Conservation (phyloP, 768 basidiomycete species). For the Chalciporus sphaerocephalus region DNA sequence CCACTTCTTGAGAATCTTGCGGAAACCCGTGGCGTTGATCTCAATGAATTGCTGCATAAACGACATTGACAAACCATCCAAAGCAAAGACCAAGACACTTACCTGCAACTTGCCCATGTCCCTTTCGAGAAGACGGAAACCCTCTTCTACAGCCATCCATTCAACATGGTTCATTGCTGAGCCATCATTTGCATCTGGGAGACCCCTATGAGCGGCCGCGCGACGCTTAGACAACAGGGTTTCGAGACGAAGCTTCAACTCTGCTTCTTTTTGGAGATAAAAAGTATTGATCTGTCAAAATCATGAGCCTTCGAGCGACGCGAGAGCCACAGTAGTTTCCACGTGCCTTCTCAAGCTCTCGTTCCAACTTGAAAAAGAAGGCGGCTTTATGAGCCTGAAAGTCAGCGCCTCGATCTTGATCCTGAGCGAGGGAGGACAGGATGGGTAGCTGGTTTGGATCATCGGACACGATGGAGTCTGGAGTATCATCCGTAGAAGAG, state of each 20-base stretch:
- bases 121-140: constrained; percentile 88
- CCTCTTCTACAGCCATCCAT: constrained; percentile 95
- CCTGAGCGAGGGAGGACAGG: constrained; percentile 57
- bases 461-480: constrained; percentile 24
- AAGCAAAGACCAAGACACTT: constrained; percentile 16
- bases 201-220: constrained; percentile 67
- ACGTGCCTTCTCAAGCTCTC: constrained; percentile 92
- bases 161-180: constrained; percentile 64
- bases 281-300: constrained; percentile 85
- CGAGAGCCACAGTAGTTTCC: constrained; percentile 2
- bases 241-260: constrained; percentile 86
- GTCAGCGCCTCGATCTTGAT: constrained; percentile 73
- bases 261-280: constrained; percentile 95
- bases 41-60: constrained; percentile 84
- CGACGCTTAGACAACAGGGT: constrained; percentile 92
- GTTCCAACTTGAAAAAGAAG: constrained; percentile 98
- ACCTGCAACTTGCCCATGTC: constrained; percentile 96
- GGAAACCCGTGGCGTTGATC: constrained; percentile 93
- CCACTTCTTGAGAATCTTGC: constrained; percentile 98
- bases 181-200: constrained; percentile 64
- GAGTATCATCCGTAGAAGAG: constrained; percentile 14
- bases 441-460: constrained; percentile 53
- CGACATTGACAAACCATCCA: constrained; percentile 13
- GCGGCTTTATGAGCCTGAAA: constrained; percentile 95
- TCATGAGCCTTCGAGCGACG: constrained; percentile 4